A percentile compares a stretch with the other conserved stretches of the same genome.
Evolutionary conservation across 129 eudicot species (phyloP).

Genomic region (Ambrosia trifida): DNA sequence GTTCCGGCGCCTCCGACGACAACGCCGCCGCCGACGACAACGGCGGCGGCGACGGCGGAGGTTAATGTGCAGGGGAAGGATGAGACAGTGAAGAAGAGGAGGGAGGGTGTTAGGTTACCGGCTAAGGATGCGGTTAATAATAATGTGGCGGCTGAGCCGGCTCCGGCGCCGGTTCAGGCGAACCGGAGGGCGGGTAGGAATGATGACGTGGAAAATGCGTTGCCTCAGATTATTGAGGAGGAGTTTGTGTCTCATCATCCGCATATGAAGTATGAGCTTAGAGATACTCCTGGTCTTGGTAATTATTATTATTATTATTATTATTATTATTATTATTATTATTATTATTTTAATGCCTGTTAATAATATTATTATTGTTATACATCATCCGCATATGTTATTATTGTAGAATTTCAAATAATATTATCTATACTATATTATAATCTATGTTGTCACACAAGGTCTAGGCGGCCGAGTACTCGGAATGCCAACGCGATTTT

Average conservation of each 20-base stretch:
- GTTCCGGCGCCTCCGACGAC: constrained; percentile 48
- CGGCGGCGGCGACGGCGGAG: constrained; percentile 34
- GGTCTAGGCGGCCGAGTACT: too few species aligned
- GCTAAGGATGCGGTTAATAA: constrained; percentile 26
- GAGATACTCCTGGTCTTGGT: constrained; percentile 99
- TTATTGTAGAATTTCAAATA: neutral
- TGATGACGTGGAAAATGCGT: constrained; percentile 46
- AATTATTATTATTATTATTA: constrained; percentile 17
- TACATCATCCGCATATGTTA: too few species aligned
- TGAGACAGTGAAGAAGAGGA: constrained; percentile 48
- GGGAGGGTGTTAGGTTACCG: constrained; percentile 44
- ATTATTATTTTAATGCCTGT: constrained; percentile 11
- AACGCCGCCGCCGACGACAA: constrained; percentile 36
- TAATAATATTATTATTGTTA: constrained; percentile 9
- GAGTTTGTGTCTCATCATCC: constrained; percentile 61
- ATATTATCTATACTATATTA: too few species aligned
- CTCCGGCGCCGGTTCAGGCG: constrained; percentile 33
- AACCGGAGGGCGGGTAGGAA: constrained; percentile 48
- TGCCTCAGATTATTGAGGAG: constrained; percentile 66
- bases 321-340: neutral
- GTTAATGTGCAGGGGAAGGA: constrained; percentile 35
- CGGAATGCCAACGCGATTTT: too few species aligned
- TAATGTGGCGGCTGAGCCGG: constrained; percentile 19
- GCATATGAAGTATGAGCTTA: constrained; percentile 95
- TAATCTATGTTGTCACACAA: too few species aligned